These are phyloP conservation scores for Beta macrorhiza DNA, from an alignment of 179 eudicot species.

Conservation along the genomic window DNA sequence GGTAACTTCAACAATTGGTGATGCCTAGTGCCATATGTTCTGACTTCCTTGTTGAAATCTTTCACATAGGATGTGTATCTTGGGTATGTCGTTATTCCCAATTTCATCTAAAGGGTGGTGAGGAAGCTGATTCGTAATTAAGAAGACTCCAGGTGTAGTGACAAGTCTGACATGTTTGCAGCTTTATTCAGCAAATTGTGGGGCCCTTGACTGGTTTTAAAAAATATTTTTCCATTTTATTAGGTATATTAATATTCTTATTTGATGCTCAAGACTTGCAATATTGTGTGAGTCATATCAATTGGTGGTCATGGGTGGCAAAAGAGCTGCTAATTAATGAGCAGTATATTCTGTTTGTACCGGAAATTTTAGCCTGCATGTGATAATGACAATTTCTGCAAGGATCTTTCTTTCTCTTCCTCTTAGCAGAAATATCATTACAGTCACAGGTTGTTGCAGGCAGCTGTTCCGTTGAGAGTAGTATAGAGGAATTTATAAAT, in stretches of 20 bases:
- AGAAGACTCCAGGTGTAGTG: slow-evolving; percentile 60
- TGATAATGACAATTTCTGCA: neutral
- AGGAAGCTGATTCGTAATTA: slow-evolving; percentile 57
- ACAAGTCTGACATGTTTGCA: slow-evolving; percentile 41
- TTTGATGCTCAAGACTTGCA: slow-evolving; percentile 24
- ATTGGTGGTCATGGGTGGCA: slow-evolving; percentile 11
- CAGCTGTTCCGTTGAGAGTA: neutral
- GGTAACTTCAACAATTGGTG: slow-evolving; percentile 16
- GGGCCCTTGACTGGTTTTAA: slow-evolving; percentile 31
- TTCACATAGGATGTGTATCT: slow-evolving; percentile 59
- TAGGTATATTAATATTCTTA: slow-evolving; percentile 28
- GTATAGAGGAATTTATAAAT: neutral
- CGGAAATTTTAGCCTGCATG: slow-evolving; percentile 3
- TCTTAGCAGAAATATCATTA: neutral
- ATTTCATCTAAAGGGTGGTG: slow-evolving; percentile 53
- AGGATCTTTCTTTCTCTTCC: neutral
- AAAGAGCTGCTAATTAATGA: neutral
- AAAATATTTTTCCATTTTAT: slow-evolving; percentile 18
- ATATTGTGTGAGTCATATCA: slow-evolving; percentile 8
- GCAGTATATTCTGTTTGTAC: neutral
- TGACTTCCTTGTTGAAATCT: slow-evolving; percentile 55
- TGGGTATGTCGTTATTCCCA: slow-evolving; percentile 55
- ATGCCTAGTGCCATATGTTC: slow-evolving; percentile 29
- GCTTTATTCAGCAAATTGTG: slow-evolving; percentile 31
- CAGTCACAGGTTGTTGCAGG: neutral